Evolutionary conservation across 176 grass and related monocot genomes (phyloP).

Genomic region (Coix lacrymajobi): DNA sequence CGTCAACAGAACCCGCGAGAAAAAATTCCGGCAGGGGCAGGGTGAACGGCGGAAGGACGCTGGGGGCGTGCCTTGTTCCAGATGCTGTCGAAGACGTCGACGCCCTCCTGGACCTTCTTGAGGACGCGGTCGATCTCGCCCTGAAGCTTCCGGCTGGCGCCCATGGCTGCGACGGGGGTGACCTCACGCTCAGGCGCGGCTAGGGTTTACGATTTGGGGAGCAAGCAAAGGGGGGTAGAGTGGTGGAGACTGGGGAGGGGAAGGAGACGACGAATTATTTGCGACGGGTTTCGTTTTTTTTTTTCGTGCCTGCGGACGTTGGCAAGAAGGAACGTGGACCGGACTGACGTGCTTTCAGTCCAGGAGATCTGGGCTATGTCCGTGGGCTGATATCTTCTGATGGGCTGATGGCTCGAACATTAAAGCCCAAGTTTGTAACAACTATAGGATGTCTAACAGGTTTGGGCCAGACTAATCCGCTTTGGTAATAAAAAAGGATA

Average conservation of each 20-base stretch:
- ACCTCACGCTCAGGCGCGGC: neutral
- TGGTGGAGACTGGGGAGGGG: neutral
- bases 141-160: constrained; percentile 89
- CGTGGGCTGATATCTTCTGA: neutral
- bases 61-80: constrained; percentile 75
- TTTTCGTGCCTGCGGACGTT: neutral
- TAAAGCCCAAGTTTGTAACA: neutral
- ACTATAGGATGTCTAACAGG: too few species aligned
- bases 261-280: constrained; percentile 10
- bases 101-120: constrained; percentile 99
- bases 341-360: too few species aligned
- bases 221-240: neutral
- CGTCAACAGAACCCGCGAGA: neutral
- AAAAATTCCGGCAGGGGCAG: neutral
- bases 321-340: neutral
- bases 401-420: too few species aligned
- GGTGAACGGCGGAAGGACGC: neutral
- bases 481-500: too few species aligned
- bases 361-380: too few species aligned
- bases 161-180: constrained; percentile 35
- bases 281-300: neutral
- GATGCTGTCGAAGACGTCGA: constrained; percentile 98
- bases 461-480: too few species aligned
- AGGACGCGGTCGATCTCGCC: constrained; percentile 99
- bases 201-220: constrained; percentile 56